Percentiles rank a stretch among this genome's conserved stretches.
Evolutionary conservation across 352 stramenopile genomes (phyloP).

Genomic region (Globisporangium uncinulatum): DNA sequence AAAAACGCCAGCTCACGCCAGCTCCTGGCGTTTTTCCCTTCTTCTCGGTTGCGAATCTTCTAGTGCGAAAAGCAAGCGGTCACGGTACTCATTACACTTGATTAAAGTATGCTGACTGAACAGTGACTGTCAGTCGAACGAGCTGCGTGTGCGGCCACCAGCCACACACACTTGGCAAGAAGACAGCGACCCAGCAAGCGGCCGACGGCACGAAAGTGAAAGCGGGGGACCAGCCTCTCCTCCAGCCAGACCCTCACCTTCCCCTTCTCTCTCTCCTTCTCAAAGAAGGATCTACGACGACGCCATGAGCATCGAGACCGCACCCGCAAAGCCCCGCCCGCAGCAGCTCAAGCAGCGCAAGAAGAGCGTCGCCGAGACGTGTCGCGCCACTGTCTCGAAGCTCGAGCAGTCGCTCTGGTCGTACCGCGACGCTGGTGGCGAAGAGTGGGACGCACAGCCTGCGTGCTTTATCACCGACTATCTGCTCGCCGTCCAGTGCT

Average conservation of each 20-base stretch:
- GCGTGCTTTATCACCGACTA: slow-evolving; percentile 89
- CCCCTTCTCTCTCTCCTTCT: background rate
- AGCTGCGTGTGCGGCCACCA: background rate
- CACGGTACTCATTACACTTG: background rate
- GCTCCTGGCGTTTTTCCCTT: too few relatives aligned
- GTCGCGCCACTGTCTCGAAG: slow-evolving; percentile 56
- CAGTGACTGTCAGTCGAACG: background rate
- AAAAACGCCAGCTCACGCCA: background rate
- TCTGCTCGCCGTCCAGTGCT: slow-evolving; percentile 77
- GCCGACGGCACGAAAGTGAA: background rate
- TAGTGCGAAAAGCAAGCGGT: background rate
- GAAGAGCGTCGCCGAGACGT: slow-evolving; percentile 50
- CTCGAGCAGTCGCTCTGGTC: slow-evolving; percentile 76
- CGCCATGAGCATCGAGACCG: slow-evolving; percentile 9
- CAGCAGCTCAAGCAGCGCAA: slow-evolving; percentile 6
- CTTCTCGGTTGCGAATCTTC: background rate
- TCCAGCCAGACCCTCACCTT: background rate
- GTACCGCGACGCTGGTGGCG: slow-evolving; percentile 63
- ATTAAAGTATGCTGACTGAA: background rate
- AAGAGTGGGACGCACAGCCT: slow-evolving; percentile 83
- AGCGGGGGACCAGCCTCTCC: background rate
- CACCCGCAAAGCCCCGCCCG: background rate
- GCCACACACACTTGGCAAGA: slow-evolving; percentile 3
- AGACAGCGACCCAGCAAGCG: slow-evolving; percentile 1
- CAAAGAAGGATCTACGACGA: background rate